Percentiles rank a stretch among this genome's conserved stretches.
phyloP scores from a whole-genome alignment of 768 basidiomycete species.

The Sarcodon aspratus region DNA sequence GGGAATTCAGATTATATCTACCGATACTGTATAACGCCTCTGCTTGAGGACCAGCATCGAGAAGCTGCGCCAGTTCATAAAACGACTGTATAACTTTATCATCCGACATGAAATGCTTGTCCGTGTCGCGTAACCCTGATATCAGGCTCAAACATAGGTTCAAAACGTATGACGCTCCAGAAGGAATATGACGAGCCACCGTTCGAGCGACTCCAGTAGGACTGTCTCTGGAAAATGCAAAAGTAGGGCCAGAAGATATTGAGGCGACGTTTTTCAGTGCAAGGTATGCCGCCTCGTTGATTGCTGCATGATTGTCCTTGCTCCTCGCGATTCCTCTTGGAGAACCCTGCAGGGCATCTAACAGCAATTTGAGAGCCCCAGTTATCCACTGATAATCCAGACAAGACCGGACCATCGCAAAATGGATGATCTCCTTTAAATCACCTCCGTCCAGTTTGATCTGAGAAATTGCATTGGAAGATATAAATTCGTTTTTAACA shows the following conservation, averaged over 20 bases:
- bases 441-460: constrained; percentile 25
- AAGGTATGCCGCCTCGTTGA: background rate
- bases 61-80: background rate
- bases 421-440: constrained; percentile 34
- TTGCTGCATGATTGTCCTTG: no score
- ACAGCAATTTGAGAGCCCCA: constrained; percentile 21
- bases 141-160: background rate
- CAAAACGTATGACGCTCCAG: background rate
- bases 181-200: background rate
- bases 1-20: background rate
- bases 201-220: background rate
- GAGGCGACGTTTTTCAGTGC: background rate
- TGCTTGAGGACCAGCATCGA: background rate
- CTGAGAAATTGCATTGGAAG: constrained; percentile 31
- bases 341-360: background rate
- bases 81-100: background rate
- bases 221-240: background rate
- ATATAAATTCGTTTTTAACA: constrained; percentile 30
- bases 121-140: background rate
- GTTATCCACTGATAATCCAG: constrained; percentile 42
- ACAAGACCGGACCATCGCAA: constrained; percentile 39
- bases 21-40: background rate
- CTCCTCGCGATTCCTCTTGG: background rate
- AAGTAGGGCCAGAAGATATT: background rate
- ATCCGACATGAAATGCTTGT: background rate